These are phyloP conservation scores for Fusarium torreyae DNA, from an alignment of 2,329 filamentous ascomycete species.

Conservation along the genomic window DNA sequence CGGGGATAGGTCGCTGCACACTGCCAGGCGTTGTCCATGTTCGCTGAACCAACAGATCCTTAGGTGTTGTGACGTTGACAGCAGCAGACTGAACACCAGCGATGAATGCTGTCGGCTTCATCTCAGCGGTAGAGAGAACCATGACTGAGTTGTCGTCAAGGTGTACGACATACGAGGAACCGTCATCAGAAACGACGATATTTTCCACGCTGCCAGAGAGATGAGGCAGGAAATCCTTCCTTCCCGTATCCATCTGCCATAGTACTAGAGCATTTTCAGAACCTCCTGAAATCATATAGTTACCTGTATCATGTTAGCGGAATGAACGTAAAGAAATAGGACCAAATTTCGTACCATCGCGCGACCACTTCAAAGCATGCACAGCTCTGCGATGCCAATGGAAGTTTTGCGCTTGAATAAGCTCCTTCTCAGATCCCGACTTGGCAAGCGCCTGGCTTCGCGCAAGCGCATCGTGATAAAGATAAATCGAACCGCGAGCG, in stretches of 20 bases:
- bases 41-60: slow-evolving; percentile 68
- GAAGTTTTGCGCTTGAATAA: slow-evolving; percentile 74
- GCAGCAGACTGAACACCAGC: slow-evolving; percentile 82
- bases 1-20: slow-evolving; percentile 68
- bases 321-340: not conserved
- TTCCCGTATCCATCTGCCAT: slow-evolving; percentile 93
- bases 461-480: slow-evolving; percentile 83
- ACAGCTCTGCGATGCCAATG: slow-evolving; percentile 95
- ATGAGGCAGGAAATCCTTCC: slow-evolving; percentile 89
- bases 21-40: slow-evolving; percentile 63
- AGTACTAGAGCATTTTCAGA: slow-evolving; percentile 90
- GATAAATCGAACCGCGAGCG: slow-evolving; percentile 80
- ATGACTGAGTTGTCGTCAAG: slow-evolving; percentile 94
- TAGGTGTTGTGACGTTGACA: slow-evolving; percentile 64
- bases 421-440: slow-evolving; percentile 60
- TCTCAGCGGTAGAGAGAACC: slow-evolving; percentile 89
- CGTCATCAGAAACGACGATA: slow-evolving; percentile 83
- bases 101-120: slow-evolving; percentile 87
- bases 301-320: slow-evolving; percentile 69
- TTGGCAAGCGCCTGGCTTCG: slow-evolving; percentile 66
- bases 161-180: slow-evolving; percentile 86
- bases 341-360: slow-evolving; percentile 75
- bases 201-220: slow-evolving; percentile 88
- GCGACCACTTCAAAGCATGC: slow-evolving; percentile 89
- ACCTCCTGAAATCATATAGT: slow-evolving; percentile 95